These are phyloP conservation scores for Arabidopsis lyrata DNA, from an alignment of 441 rosid species.

Conservation along the genomic window DNA sequence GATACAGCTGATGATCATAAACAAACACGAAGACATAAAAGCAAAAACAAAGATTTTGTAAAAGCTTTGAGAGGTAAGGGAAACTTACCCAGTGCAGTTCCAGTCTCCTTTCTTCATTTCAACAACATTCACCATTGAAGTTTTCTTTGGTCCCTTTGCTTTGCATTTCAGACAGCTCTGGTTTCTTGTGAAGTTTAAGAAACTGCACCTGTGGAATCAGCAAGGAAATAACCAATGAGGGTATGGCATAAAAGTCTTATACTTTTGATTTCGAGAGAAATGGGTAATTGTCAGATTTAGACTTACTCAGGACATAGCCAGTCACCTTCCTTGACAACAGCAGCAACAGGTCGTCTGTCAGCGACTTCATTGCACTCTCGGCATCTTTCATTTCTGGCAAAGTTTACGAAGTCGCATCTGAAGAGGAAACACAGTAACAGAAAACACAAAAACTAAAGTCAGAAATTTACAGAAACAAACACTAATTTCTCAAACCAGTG, in stretches of 20 bases:
- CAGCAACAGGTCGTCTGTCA: conserved; percentile 40
- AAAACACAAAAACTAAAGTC: conserved; percentile 5
- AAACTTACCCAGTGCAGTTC: conserved; percentile 74
- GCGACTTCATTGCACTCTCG: conserved; percentile 46
- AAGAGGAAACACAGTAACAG: neutral
- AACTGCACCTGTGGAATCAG: conserved; percentile 60
- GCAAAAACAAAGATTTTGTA: neutral
- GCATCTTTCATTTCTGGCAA: conserved; percentile 47
- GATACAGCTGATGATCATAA: neutral
- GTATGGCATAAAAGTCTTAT: neutral
- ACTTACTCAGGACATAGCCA: conserved; percentile 48
- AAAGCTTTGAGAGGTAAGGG: conserved; percentile 7
- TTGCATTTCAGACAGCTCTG: conserved; percentile 69
- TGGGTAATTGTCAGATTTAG: neutral
- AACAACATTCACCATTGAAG: conserved; percentile 43
- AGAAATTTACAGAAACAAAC: conserved; percentile 20
- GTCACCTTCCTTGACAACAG: conserved; percentile 48
- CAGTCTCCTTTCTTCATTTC: conserved; percentile 91
- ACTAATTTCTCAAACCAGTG: conserved; percentile 10
- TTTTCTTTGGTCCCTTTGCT: conserved; percentile 64
- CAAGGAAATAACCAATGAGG: conserved; percentile 11
- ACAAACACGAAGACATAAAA: neutral
- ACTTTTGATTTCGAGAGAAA: neutral
- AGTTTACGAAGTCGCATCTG: conserved; percentile 46
- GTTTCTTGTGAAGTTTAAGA: conserved; percentile 78